A percentile compares a stretch with the other conserved stretches of the same genome.
Evolutionary conservation across 371 early-diverging fungal species (phyloP).

Genomic region (Lichtheimia corymbifera): DNA sequence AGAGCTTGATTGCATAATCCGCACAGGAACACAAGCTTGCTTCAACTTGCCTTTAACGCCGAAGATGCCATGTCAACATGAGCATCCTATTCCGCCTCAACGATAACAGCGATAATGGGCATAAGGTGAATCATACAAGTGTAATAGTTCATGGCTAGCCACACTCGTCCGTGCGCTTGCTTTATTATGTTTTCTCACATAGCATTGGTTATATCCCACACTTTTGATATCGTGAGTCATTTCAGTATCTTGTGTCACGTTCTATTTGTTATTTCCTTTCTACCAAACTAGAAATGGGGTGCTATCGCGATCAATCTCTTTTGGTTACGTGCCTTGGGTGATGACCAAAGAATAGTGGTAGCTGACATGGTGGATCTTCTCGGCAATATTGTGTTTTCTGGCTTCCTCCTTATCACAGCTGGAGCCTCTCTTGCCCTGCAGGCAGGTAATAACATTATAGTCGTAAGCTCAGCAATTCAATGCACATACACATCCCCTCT

Average conservation of each 20-base stretch:
- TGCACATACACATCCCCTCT: background rate
- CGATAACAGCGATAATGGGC: background rate
- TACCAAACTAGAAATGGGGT: background rate
- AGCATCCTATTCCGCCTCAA: background rate
- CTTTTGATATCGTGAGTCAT: background rate
- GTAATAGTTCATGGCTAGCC: background rate
- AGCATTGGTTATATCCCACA: conserved; percentile 3
- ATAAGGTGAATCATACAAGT: background rate
- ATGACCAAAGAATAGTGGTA: background rate
- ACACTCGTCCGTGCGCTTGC: background rate
- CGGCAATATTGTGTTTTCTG: conserved; percentile 21
- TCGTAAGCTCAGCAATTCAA: background rate
- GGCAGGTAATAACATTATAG: conserved; percentile 15
- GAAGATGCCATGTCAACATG: background rate
- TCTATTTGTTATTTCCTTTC: background rate
- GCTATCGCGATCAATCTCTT: background rate
- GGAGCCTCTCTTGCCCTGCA: conserved; percentile 27
- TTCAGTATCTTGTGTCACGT: too few relatives aligned
- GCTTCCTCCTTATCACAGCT: conserved; percentile 25
- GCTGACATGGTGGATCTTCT: conserved; percentile 20
- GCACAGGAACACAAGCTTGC: background rate
- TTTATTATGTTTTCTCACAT: background rate
- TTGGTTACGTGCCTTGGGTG: background rate
- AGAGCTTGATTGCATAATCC: background rate
- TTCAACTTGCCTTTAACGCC: background rate